Base-by-base conservation (phyloP, 768 basidiomycete species). In the Phaffia tasmanica region DNA sequence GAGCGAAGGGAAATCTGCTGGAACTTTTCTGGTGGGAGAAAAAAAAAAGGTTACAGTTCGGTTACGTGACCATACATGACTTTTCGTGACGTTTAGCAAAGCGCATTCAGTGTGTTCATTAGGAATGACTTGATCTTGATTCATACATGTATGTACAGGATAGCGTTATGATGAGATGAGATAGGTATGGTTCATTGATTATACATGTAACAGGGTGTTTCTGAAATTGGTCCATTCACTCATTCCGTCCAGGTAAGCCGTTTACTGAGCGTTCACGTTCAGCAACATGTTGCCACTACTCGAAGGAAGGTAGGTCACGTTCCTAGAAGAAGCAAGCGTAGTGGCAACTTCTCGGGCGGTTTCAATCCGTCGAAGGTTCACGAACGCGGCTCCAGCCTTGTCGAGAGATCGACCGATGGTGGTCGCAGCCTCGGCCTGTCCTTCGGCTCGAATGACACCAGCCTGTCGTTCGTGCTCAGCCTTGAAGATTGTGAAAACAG, bases 401-500 rank as follows among this genome's bases (percentile, higher is more conserved):
- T 89, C 87, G 74, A 99, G 79, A 27, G 95, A 88, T 67, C 80
- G 82, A 21, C 90, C 93, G 73, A 99, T 94, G 62, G 91, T 94
- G 69, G 84, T 79, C 1, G 95, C 95, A 5, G 95, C 95, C 78
- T 98, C 93, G 1, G 94, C 95, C 80, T 99, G 94, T 62, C 95
- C 95, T 76, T 99, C 94, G 0, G 95, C 95, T 56, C 95, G 85
- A 65, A 99, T 97, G 67, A 99, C 93, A 0, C 92, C 88, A 0
- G 95, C 95, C 80, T 98, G 93, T 69, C 93, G 85, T 76, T 99
- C 95, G 86, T 99, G 95, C 75, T 98, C 95, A 32, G 95, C 93
- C 91, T 94, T 70, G 16, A 35, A 32, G 47, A 27, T 70, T 70
- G 62, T 25, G 67, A 64, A 63, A 49, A 23, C 62, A 49, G 4